Conservation (phyloP, 1,284 basidiomycete species). For the Marasmius oreades region DNA sequence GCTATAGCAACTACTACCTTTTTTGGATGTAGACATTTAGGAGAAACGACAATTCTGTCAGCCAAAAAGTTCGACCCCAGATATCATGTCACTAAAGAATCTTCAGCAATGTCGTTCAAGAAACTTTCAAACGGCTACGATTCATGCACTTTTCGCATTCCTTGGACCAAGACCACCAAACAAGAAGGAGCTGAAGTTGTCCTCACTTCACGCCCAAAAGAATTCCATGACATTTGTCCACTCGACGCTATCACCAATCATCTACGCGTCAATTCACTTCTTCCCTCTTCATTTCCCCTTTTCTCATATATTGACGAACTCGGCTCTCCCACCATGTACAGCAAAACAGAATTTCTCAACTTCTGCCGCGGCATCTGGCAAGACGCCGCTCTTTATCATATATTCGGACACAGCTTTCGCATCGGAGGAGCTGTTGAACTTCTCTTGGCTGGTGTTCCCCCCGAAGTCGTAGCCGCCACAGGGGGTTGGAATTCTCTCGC, state of each 20-base stretch:
- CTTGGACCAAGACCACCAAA: conserved; percentile 4
- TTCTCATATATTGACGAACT: neutral
- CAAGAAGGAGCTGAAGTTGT: neutral
- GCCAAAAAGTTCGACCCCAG: too few species aligned
- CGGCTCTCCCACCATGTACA: neutral
- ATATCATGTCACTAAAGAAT: too few species aligned
- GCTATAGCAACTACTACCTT: neutral
- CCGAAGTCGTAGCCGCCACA: too few species aligned
- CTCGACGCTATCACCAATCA: neutral
- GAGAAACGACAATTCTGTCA: neutral
- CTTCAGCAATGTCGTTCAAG: neutral
- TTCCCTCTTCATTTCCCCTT: neutral
- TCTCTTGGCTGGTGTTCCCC: too few species aligned
- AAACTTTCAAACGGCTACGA: neutral
- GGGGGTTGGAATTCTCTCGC: too few species aligned
- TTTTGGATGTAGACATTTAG: conserved; percentile 4
- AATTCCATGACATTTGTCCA: neutral
- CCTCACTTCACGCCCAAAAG: neutral
- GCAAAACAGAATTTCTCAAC: neutral
- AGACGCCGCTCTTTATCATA: neutral
- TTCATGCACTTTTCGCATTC: neutral
- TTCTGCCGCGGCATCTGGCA: conserved; percentile 13
- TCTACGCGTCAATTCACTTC: neutral
- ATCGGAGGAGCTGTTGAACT: conserved; percentile 27
- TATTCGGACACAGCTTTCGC: conserved; percentile 24